Conservation (phyloP, 2,329 filamentous ascomycete species). For the Alternaria gansuensis region DNA sequence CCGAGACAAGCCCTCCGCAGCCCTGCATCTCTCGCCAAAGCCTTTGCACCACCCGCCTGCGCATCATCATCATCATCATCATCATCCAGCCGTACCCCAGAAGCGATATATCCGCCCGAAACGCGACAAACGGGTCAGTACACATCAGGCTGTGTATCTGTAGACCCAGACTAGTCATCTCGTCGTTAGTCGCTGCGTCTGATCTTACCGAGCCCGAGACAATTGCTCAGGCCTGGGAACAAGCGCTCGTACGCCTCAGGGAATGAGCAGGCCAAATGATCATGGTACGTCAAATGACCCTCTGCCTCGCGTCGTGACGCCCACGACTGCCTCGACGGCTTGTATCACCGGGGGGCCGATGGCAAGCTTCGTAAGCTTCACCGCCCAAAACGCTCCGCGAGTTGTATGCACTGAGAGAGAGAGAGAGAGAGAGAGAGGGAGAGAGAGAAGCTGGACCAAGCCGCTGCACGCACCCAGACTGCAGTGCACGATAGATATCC, state of each 20-base stretch:
- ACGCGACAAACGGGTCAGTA: constrained; percentile 19
- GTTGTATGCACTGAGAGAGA: constrained; percentile 8
- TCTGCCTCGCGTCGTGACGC: constrained; percentile 4
- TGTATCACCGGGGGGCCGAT: background rate
- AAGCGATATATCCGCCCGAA: constrained; percentile 13
- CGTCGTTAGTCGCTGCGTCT: constrained; percentile 21
- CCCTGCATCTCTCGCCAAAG: constrained; percentile 23
- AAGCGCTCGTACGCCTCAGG: constrained; percentile 44
- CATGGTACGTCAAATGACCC: constrained; percentile 47
- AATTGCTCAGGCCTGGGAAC: constrained; percentile 32
- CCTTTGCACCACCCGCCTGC: constrained; percentile 27
- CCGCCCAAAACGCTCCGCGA: constrained; percentile 8
- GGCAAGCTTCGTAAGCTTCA: constrained; percentile 13
- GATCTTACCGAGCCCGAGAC: constrained; percentile 27
- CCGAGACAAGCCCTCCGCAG: constrained; percentile 16
- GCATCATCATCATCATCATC: constrained; percentile 4
- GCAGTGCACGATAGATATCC: constrained; percentile 6
- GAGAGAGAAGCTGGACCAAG: constrained; percentile 8
- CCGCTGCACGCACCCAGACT: constrained; percentile 4
- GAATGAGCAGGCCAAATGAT: constrained; percentile 54
- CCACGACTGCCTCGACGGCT: constrained; percentile 9
- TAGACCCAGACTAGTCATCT: constrained; percentile 16
- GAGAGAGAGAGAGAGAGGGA: no score
- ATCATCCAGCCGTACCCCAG: constrained; percentile 13
- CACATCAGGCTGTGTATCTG: constrained; percentile 17